Evolutionary conservation across 2,329 filamentous ascomycete genomes (phyloP).

Genomic region (Penicillium rolfsii): DNA sequence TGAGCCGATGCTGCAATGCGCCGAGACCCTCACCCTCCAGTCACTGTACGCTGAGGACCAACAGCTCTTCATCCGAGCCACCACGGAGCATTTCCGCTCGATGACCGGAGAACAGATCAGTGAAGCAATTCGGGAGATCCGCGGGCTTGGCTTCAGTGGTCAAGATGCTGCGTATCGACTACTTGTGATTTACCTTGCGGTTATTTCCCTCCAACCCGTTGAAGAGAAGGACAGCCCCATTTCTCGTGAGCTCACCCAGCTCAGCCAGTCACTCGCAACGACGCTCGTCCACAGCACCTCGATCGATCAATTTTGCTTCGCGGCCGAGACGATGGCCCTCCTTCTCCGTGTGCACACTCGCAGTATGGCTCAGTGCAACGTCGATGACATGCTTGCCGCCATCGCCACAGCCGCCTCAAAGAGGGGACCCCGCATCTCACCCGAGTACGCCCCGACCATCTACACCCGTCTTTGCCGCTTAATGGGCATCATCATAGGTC

Average conservation of each 20-base stretch:
- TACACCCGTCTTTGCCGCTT: slow-evolving; percentile 60
- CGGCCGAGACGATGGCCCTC: slow-evolving; percentile 44
- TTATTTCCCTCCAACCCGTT: slow-evolving; percentile 37
- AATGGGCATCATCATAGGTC: slow-evolving; percentile 56
- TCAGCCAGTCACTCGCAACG: slow-evolving; percentile 41
- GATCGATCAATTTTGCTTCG: slow-evolving; percentile 46
- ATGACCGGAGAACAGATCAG: slow-evolving; percentile 38
- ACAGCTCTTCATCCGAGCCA: slow-evolving; percentile 41
- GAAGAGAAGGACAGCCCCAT: slow-evolving; percentile 44
- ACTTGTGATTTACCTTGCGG: slow-evolving; percentile 42
- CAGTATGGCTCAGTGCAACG: slow-evolving; percentile 50
- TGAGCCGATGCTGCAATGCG: slow-evolving; percentile 37
- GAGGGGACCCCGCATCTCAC: slow-evolving; percentile 37
- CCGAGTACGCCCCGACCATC: slow-evolving; percentile 45
- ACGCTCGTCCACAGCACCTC: slow-evolving; percentile 36
- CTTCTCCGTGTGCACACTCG: slow-evolving; percentile 47
- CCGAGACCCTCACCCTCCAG: slow-evolving; percentile 40
- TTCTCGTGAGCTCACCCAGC: slow-evolving; percentile 41
- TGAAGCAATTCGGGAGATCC: slow-evolving; percentile 38
- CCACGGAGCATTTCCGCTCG: slow-evolving; percentile 38
- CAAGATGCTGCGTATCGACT: slow-evolving; percentile 38
- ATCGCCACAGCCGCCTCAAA: slow-evolving; percentile 43
- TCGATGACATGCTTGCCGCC: slow-evolving; percentile 47
- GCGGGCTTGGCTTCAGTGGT: slow-evolving; percentile 35
- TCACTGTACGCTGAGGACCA: slow-evolving; percentile 45